Evolutionary conservation across 306 rosid species (phyloP), one percentile per base, ranked within the genome.

Genomic region (Senna siamea): DNA sequence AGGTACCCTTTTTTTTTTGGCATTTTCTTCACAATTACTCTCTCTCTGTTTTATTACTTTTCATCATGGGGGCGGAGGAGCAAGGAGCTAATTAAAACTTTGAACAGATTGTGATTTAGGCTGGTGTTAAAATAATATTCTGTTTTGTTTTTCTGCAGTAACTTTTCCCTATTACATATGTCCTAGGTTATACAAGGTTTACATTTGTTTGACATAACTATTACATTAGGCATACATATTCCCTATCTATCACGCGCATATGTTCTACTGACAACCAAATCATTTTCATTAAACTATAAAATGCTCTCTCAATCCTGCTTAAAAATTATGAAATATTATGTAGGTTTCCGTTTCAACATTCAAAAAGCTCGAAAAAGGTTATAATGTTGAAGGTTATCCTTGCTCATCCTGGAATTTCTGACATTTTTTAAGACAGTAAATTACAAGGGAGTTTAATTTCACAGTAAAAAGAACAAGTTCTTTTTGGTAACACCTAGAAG

Each of bases 1-100:
- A 56, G 73, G 75, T 56, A 63, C 19, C 43, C 14, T 30, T 28
- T 26, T 74, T 41, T n/a, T 17, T 0, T 10, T 74, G 48, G 59
- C 54, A 66, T 65, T 55, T 78, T 68, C 34, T 46, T 63, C 71
- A 1, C 14, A 44, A 50, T 38, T 62, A 6, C 9, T 18, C 11
- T 4, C 12, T 9, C 17, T 7, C 48, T 37, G 30, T 62, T 18
- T 9, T 61, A 4, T 61, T 38, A 34, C 48, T 61, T 4, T 38
- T 62, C 43, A 60, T 60, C 28, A 34, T 62, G 32, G 50, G 10
- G 68, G 17, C 11, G 32, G 18, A 28, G 68, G 23, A 62, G 20
- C 32, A 18, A 26, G 32, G 56, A 51, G 26, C 6, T 35, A 22
- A 43, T 17, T 37, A 20, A 34, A 61, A 34, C 67, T 57, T 26